phyloP scores from a whole-genome alignment of 2,329 filamentous ascomycete species.

The Fusarium dimerum region DNA sequence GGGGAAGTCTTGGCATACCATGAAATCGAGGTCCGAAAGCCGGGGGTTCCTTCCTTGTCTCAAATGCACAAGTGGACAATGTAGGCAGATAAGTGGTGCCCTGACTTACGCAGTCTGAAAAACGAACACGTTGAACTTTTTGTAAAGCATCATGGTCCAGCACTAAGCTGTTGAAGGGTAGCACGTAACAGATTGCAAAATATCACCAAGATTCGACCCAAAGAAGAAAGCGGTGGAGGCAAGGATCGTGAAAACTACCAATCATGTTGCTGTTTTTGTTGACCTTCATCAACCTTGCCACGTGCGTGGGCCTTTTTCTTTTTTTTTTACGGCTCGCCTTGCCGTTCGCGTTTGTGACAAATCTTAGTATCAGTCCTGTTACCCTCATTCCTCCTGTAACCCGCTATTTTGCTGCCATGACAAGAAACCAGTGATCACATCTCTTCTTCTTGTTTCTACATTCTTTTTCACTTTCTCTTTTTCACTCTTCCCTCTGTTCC shows the following conservation, averaged over 20 bases:
- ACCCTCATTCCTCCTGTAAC: not conserved
- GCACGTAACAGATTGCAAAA: constrained; percentile 6
- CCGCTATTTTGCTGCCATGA: constrained; percentile 26
- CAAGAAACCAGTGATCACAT: constrained; percentile 19
- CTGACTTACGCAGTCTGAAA: constrained; percentile 7
- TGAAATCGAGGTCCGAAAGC: not conserved
- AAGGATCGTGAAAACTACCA: not conserved
- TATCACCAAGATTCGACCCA: constrained; percentile 8
- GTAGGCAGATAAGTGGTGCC: constrained; percentile 1
- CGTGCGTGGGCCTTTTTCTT: constrained; percentile 33
- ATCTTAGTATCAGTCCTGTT: constrained; percentile 12
- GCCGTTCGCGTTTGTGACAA: constrained; percentile 29
- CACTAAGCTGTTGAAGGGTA: constrained; percentile 3
- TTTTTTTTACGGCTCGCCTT: constrained; percentile 20
- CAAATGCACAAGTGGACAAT: not conserved
- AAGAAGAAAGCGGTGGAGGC: not conserved
- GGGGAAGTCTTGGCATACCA: not conserved
- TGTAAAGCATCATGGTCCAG: constrained; percentile 12
- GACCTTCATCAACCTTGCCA: constrained; percentile 28
- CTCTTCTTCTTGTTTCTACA: constrained; percentile 9
- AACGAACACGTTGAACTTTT: constrained; percentile 36
- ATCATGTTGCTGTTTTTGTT: not conserved
- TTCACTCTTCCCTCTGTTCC: constrained; percentile 8
- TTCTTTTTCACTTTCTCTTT: constrained; percentile 14
- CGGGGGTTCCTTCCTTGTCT: not conserved